Evolutionary conservation across 257 asterid genomes (phyloP).

Genomic region (Nemophila menziesii): DNA sequence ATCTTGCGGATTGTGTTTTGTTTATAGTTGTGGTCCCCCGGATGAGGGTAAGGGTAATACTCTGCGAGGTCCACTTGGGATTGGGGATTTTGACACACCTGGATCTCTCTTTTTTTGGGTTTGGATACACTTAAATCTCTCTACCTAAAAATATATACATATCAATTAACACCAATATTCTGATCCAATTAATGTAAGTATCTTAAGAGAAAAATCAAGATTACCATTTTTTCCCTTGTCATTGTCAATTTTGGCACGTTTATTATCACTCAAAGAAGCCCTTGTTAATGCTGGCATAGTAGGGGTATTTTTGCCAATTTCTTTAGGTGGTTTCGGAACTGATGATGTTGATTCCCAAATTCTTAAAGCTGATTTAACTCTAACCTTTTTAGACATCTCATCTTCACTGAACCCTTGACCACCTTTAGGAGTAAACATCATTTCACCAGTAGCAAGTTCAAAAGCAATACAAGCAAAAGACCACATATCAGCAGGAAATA

Average conservation of each 20-base stretch:
- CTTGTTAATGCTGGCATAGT: conserved; percentile 28
- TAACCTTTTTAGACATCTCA: conserved; percentile 75
- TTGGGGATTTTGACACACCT: conserved; percentile 42
- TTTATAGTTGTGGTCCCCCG: conserved; percentile 25
- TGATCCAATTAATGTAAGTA: not conserved
- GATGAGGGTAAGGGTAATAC: conserved; percentile 52
- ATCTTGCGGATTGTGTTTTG: conserved; percentile 37
- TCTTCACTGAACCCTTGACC: conserved; percentile 92
- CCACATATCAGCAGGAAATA: conserved; percentile 90
- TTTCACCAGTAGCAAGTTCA: conserved; percentile 97
- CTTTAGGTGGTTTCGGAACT: conserved; percentile 42
- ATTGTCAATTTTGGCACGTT: conserved; percentile 36
- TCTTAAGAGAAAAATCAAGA: conserved; percentile 13
- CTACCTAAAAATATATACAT: conserved; percentile 34
- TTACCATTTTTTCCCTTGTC: conserved; percentile 37
- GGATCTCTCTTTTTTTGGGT: too few species aligned
- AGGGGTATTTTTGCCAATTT: conserved; percentile 25
- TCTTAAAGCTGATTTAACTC: conserved; percentile 33
- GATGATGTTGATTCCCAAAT: conserved; percentile 22
- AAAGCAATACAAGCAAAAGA: conserved; percentile 91
- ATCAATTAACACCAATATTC: too few species aligned
- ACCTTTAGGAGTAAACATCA: conserved; percentile 85
- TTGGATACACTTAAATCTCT: conserved; percentile 42
- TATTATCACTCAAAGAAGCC: conserved; percentile 34
- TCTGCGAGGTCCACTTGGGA: conserved; percentile 33